A percentile compares a stretch with the other conserved stretches of the same genome.
phyloP scores from a whole-genome alignment of 2,329 filamentous ascomycete genomes.

The Cordyceps pruinosa region DNA sequence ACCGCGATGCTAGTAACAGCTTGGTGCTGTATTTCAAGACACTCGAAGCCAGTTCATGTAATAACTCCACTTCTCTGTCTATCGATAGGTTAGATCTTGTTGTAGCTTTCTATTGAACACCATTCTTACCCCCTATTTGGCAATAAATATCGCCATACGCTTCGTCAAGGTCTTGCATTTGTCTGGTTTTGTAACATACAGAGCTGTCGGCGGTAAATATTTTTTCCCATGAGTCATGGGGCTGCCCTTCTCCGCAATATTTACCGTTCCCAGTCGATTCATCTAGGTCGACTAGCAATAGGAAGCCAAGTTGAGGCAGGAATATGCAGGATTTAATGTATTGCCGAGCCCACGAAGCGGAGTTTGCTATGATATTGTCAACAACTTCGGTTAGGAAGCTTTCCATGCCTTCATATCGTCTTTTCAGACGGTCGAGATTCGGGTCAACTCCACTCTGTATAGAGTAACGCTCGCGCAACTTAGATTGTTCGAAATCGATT shows the following conservation, averaged over 20 bases:
- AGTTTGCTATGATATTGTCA: conserved; percentile 50
- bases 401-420: conserved; percentile 70
- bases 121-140: conserved; percentile 63
- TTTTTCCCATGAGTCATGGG: conserved; percentile 63
- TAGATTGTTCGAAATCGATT: conserved; percentile 74
- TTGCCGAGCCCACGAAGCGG: conserved; percentile 52
- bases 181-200: conserved; percentile 79
- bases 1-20: conserved; percentile 64
- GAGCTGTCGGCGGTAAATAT: conserved; percentile 66
- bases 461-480: conserved; percentile 62
- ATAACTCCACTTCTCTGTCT: conserved; percentile 86
- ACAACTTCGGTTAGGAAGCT: conserved; percentile 64
- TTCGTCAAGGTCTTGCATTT: conserved; percentile 74
- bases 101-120: not conserved
- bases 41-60: conserved; percentile 65
- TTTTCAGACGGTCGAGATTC: conserved; percentile 71
- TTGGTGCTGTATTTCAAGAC: conserved; percentile 62
- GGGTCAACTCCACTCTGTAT: conserved; percentile 65
- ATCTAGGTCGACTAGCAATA: conserved; percentile 61
- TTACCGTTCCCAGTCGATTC: conserved; percentile 46
- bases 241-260: conserved; percentile 54
- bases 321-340: conserved; percentile 72
- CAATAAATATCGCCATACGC: conserved; percentile 80
- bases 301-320: conserved; percentile 85
- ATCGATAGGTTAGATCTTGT: conserved; percentile 17